These are phyloP conservation scores for Didymella arachidicola DNA, from an alignment of 2,329 filamentous ascomycete genomes.

Conservation along the genomic window DNA sequence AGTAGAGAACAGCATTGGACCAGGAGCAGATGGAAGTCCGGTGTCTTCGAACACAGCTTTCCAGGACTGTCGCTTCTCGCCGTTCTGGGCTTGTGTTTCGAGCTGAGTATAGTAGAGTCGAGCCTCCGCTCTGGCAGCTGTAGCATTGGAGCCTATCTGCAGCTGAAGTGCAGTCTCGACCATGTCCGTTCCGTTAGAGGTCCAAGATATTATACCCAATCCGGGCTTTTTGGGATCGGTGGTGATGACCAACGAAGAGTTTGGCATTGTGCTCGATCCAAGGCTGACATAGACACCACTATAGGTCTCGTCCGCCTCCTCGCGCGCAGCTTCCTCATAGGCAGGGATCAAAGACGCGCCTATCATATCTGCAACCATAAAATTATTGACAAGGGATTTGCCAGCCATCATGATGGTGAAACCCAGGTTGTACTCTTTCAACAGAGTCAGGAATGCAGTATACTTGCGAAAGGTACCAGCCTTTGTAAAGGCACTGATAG, in stretches of 20 bases:
- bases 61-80: constrained; percentile 28
- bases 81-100: constrained; percentile 20
- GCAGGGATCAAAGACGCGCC: constrained; percentile 29
- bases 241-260: constrained; percentile 40
- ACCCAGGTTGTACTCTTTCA: constrained; percentile 56
- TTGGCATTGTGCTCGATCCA: constrained; percentile 17
- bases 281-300: constrained; percentile 37
- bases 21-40: constrained; percentile 17
- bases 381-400: constrained; percentile 11
- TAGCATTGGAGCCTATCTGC: constrained; percentile 15
- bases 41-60: constrained; percentile 38
- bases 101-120: constrained; percentile 36
- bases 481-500: constrained; percentile 54
- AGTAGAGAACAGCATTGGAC: constrained; percentile 31
- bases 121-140: constrained; percentile 20
- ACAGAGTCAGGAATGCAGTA: constrained; percentile 50
- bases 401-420: constrained; percentile 53
- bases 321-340: constrained; percentile 38
- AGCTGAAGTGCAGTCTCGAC: constrained; percentile 27
- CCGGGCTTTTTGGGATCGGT: constrained; percentile 37
- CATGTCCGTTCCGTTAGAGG: constrained; percentile 45
- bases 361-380: constrained; percentile 20
- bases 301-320: constrained; percentile 38
- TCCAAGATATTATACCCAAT: constrained; percentile 42
- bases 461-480: constrained; percentile 54